Percentiles rank a stretch among this genome's conserved stretches.
phyloP scores from a whole-genome alignment of 2,329 filamentous ascomycete species.

The Amesomyces nigricolor region DNA sequence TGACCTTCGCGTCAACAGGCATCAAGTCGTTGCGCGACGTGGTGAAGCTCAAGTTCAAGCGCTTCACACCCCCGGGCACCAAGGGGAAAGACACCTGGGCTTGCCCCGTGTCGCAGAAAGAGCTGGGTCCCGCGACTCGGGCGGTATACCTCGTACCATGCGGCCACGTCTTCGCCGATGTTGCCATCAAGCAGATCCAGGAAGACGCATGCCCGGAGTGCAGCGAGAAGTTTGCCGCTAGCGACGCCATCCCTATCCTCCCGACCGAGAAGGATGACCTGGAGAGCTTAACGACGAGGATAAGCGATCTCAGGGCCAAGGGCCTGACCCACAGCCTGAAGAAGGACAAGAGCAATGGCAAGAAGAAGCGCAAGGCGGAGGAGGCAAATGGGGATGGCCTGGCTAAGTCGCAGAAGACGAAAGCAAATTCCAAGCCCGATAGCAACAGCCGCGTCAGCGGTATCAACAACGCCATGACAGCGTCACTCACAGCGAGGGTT shows the following conservation, averaged over 20 bases:
- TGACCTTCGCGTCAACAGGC: conserved; percentile 44
- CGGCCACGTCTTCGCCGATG: conserved; percentile 88
- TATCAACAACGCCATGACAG: conserved; percentile 86
- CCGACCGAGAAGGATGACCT: conserved; percentile 67
- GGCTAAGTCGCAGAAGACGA: conserved; percentile 32
- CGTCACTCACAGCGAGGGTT: conserved; percentile 78
- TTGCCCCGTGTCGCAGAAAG: conserved; percentile 83
- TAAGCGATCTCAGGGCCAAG: conserved; percentile 61
- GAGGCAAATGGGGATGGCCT: conserved; percentile 37
- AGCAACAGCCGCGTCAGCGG: conserved; percentile 42
- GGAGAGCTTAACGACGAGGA: conserved; percentile 57
- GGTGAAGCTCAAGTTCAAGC: conserved; percentile 74
- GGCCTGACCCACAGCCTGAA: conserved; percentile 84
- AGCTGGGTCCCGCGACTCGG: conserved; percentile 71
- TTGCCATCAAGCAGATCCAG: conserved; percentile 73
- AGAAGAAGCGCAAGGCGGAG: conserved; percentile 67
- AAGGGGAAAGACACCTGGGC: conserved; percentile 59
- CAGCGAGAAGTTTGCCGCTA: conserved; percentile 61
- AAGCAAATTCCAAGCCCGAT: conserved; percentile 24
- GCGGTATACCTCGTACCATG: conserved; percentile 90
- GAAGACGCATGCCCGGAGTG: conserved; percentile 65
- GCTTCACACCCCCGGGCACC: conserved; percentile 29
- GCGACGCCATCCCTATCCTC: conserved; percentile 79
- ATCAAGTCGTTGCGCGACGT: conserved; percentile 82
- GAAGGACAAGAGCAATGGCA: conserved; percentile 61